Evolutionary conservation across 495 filamentous ascomycete genomes (phyloP).

Genomic region (Parathielavia hyrcaniae): DNA sequence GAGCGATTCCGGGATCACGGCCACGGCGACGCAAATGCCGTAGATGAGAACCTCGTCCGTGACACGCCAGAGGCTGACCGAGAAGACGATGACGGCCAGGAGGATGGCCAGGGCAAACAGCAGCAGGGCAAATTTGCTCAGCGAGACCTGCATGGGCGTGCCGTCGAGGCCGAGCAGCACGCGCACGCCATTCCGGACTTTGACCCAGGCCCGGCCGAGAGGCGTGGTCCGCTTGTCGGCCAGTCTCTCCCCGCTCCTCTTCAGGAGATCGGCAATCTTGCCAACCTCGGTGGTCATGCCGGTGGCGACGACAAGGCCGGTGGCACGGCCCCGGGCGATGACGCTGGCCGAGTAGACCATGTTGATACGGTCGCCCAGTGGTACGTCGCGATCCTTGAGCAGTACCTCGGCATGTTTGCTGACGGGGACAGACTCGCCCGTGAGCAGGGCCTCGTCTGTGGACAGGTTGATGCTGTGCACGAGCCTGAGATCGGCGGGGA

Average conservation of each 20-base stretch:
- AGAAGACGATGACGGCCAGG: slow-evolving; percentile 74
- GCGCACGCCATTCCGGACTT: slow-evolving; percentile 18
- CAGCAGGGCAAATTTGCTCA: slow-evolving; percentile 67
- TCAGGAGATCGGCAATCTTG: slow-evolving; percentile 64
- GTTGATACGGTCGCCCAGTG: slow-evolving; percentile 60
- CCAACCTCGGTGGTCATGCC: slow-evolving; percentile 82
- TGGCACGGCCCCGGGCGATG: slow-evolving; percentile 59
- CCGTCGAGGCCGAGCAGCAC: slow-evolving; percentile 59
- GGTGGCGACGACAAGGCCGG: slow-evolving; percentile 57
- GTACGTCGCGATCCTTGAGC: slow-evolving; percentile 41
- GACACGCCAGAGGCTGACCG: slow-evolving; percentile 62
- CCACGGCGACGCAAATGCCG: slow-evolving; percentile 65
- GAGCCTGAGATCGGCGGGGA: slow-evolving; percentile 70
- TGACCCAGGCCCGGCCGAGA: slow-evolving; percentile 7
- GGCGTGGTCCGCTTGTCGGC: slow-evolving; percentile 44
- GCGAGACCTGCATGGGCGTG: slow-evolving; percentile 70
- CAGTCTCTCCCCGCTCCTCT: slow-evolving; percentile 48
- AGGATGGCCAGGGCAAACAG: slow-evolving; percentile 68
- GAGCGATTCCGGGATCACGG: slow-evolving; percentile 64
- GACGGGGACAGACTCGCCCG: slow-evolving; percentile 59
- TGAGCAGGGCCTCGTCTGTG: slow-evolving; percentile 42
- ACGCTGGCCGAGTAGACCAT: slow-evolving; percentile 64
- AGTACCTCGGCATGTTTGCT: slow-evolving; percentile 36
- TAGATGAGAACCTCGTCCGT: slow-evolving; percentile 72
- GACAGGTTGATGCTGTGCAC: slow-evolving; percentile 69